Base-by-base conservation (phyloP, 257 asterid genomes). In the Nicotiana attenuata region DNA sequence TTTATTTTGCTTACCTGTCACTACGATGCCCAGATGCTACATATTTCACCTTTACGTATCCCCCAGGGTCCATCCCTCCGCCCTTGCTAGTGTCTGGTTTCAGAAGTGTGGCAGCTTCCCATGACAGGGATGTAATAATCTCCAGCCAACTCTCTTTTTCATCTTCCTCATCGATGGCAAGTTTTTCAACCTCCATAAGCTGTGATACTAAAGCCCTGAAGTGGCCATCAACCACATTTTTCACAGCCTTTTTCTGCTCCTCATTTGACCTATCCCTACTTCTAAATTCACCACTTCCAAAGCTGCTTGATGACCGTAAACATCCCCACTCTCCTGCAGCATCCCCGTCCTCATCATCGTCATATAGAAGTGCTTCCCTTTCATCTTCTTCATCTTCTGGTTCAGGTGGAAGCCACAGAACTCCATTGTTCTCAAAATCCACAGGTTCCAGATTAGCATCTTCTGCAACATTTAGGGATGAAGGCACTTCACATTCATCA, bases 341-440 rank as follows among this genome's bases (percentile, higher is more conserved):
- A 87, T 85, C 95, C 67, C 90, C 92, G 19, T 92, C 97, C 45
- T 93, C 96, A 2, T 92, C 97, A 65, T 96, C 98, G 31, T 90
- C 97, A 71, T 86, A 88, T 66, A 86, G 63, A 84, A 90, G 88
- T 24, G 89, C 85, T 77, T 94, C 99, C 84, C 85, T 89, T 88
- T 94, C 99, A 86, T 94, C 98, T 84, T 92, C 97, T 86, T 89
- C 95, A 52, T 96, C 97, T 89, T 94, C 99, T n/a, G 99, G 98
- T 81, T 94, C 99, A 68, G 99, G 98, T n/a, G 97, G 99, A 82
- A 94, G 93, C 99, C 99, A 96, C 47, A 96, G 90, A 82, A 91
- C 89, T 85, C 97, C 99, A 80, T 92, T 92, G 86, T 89, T 90
- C 88, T 96, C 99, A 81, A 94, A 96, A 88, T 96, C 99, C 64